These are phyloP conservation scores for Adansonia grandidieri DNA, from an alignment of 441 rosid genomes.

Conservation along the genomic window DNA sequence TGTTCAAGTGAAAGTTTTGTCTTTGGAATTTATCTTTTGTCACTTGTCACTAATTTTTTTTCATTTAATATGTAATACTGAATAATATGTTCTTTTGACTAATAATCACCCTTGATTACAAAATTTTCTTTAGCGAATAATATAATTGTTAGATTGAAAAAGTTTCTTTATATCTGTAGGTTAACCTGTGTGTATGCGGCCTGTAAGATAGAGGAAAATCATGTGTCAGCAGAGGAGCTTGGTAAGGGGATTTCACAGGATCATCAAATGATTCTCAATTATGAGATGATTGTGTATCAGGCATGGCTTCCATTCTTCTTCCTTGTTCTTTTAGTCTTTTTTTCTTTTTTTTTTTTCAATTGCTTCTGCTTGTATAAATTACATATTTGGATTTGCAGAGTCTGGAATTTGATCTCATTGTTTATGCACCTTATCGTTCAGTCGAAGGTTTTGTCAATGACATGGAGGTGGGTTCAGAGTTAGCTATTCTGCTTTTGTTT, in stretches of 20 bases:
- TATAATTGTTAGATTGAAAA: background rate
- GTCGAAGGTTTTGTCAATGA: constrained; percentile 82
- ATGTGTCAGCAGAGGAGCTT: constrained; percentile 98
- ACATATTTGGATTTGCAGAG: constrained; percentile 55
- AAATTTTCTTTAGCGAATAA: background rate
- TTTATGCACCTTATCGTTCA: constrained; percentile 87
- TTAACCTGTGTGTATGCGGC: constrained; percentile 95
- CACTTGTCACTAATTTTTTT: background rate
- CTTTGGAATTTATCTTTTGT: background rate
- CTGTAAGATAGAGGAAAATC: constrained; percentile 97
- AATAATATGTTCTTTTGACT: background rate
- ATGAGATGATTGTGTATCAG: constrained; percentile 96
- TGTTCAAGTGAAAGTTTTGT: background rate
- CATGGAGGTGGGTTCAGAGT: constrained; percentile 60
- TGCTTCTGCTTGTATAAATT: constrained; percentile 24
- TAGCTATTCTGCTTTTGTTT: background rate
- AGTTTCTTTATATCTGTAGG: constrained; percentile 45
- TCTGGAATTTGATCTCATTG: constrained; percentile 94
- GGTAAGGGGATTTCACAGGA: constrained; percentile 97
- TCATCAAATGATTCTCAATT: constrained; percentile 95
- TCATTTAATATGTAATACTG: background rate
- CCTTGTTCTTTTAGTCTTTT: constrained; percentile 1
- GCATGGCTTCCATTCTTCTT: constrained; percentile 51
- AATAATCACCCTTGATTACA: background rate
- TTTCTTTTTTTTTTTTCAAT: background rate